A percentile compares a stretch with the other conserved stretches of the same genome.
Evolutionary conservation across 805 yeast genomes (phyloP).

Genomic region (Starmerella stellata): DNA sequence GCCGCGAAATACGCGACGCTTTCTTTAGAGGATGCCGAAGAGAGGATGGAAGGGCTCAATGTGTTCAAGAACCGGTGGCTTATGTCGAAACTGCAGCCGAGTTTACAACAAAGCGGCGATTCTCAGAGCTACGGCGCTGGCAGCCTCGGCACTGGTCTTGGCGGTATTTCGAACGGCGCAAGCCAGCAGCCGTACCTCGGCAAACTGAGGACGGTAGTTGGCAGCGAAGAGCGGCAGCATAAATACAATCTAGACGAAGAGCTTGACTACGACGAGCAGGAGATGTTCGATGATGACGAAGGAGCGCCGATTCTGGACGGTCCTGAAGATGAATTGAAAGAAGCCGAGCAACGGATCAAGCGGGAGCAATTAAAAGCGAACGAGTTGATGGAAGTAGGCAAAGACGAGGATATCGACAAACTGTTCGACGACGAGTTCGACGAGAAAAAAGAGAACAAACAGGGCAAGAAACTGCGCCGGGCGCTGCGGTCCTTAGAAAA

Average conservation of each 20-base stretch:
- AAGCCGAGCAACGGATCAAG: conserved; percentile 43
- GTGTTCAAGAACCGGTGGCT: conserved; percentile 74
- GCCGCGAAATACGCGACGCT: conserved; percentile 84
- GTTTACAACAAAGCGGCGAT: not conserved
- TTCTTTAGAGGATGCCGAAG: conserved; percentile 92
- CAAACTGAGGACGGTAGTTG: conserved; percentile 22
- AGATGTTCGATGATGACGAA: conserved; percentile 95
- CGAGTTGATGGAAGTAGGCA: conserved; percentile 56
- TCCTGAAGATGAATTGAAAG: conserved; percentile 81
- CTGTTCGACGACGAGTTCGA: conserved; percentile 58
- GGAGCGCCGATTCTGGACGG: conserved; percentile 97
- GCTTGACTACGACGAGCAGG: conserved; percentile 60
- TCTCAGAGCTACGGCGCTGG: not conserved
- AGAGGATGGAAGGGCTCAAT: conserved; percentile 64
- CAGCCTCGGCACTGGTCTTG: too few relatives aligned
- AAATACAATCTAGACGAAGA: conserved; percentile 56
- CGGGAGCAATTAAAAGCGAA: conserved; percentile 27
- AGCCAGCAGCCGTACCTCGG: too few relatives aligned
- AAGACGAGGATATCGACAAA: conserved; percentile 39
- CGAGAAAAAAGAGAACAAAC: conserved; percentile 55
- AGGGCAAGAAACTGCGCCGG: conserved; percentile 70
- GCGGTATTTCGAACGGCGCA: too few relatives aligned
- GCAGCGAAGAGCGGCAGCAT: conserved; percentile 26
- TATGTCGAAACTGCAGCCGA: conserved; percentile 46
- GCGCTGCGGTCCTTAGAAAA: conserved; percentile 73